These are phyloP conservation scores for Jatropha multifida DNA, from an alignment of 441 rosid genomes.

Conservation along the genomic window DNA sequence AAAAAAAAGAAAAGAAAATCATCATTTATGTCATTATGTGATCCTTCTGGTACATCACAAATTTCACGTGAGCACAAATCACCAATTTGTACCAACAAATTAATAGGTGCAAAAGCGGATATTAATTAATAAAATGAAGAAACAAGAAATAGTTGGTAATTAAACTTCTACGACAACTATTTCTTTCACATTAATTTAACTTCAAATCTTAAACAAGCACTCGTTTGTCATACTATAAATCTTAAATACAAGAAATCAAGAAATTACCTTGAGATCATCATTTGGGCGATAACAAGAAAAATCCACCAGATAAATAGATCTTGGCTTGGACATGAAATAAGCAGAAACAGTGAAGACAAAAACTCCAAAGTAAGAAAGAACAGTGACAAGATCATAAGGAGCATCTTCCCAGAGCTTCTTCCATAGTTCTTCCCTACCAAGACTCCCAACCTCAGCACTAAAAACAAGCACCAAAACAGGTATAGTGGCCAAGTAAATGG, in stretches of 20 bases:
- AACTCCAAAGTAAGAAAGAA: conserved; percentile 58
- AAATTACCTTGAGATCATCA: conserved; percentile 75
- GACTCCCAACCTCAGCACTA: conserved; percentile 83
- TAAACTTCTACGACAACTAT: neutral
- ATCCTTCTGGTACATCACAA: neutral
- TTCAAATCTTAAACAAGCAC: neutral
- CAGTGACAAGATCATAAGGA: conserved; percentile 65
- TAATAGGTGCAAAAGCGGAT: too few species aligned
- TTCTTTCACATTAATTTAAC: too few species aligned
- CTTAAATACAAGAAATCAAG: neutral
- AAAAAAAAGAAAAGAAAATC: too few species aligned
- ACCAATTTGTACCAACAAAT: too few species aligned
- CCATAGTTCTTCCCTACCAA: conserved; percentile 78
- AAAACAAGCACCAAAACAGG: conserved; percentile 73
- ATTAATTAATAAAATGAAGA: neutral
- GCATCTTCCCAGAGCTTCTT: conserved; percentile 71
- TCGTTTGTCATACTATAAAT: neutral
- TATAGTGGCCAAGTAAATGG: conserved; percentile 81
- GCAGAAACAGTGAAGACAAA: conserved; percentile 65
- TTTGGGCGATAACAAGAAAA: conserved; percentile 77
- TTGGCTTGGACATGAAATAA: conserved; percentile 80
- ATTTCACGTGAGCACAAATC: neutral
- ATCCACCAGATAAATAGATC: conserved; percentile 77
- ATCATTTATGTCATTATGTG: too few species aligned
- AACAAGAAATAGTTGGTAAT: neutral